Evolutionary conservation across 2,329 filamentous ascomycete genomes (phyloP).

Genomic region (Alternaria alternata): DNA sequence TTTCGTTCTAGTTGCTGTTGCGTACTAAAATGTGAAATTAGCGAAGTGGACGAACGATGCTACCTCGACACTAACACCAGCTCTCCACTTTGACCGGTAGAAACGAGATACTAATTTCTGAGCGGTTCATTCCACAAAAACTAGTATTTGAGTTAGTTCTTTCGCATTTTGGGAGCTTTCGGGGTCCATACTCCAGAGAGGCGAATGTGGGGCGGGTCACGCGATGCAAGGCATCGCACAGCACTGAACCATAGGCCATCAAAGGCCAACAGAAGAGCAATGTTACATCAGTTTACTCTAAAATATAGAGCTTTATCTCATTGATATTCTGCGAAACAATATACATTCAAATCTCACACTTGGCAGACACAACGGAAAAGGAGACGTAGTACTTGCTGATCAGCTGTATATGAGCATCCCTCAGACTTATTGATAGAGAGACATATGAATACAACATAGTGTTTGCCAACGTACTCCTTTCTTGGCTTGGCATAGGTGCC

Average conservation of each 20-base stretch:
- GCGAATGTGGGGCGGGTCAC: not conserved
- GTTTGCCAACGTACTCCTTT: not conserved
- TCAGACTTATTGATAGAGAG: not conserved
- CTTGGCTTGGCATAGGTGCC: not conserved
- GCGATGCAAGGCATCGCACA: not conserved
- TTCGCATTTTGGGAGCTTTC: not conserved
- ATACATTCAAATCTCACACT: not conserved
- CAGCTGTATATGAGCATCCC: not conserved
- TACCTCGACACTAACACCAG: not conserved
- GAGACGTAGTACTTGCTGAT: not conserved
- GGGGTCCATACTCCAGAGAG: not conserved
- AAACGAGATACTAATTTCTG: not conserved
- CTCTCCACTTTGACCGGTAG: not conserved
- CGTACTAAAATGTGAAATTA: not conserved
- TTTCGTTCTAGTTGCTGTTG: not conserved
- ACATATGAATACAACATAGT: not conserved
- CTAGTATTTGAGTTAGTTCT: not conserved
- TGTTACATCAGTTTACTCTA: not conserved
- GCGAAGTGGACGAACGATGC: not conserved
- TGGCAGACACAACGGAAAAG: not conserved
- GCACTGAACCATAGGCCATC: not conserved
- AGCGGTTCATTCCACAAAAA: not conserved
- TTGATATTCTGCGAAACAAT: not conserved
- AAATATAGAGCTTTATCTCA: not conserved
- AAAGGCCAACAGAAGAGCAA: not conserved